Evolutionary conservation across 2,329 filamentous ascomycete species (phyloP).

Genomic region (Drechslerella coelobrocha): DNA sequence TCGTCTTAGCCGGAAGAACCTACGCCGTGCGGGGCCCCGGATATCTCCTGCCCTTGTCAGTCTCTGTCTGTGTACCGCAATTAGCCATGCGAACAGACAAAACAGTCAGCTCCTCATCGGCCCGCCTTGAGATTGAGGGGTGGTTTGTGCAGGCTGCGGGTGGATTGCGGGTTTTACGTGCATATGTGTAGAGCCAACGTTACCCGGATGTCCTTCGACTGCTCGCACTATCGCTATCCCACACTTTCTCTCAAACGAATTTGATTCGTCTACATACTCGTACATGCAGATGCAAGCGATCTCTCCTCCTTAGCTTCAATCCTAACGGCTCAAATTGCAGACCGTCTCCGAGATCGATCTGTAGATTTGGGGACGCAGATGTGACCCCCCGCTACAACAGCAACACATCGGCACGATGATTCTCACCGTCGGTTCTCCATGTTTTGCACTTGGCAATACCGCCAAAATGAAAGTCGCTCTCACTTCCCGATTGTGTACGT

Average conservation of each 20-base stretch:
- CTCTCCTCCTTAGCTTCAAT: neutral
- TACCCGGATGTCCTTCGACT: no score
- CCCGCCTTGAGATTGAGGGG: slow-evolving; percentile 2
- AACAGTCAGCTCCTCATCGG: slow-evolving; percentile 2
- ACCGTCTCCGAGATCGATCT: neutral
- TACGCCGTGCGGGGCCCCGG: slow-evolving; percentile 45
- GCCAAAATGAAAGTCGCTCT: slow-evolving; percentile 43
- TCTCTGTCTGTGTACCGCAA: no score
- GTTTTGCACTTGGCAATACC: slow-evolving; percentile 24
- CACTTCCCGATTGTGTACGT: slow-evolving; percentile 41
- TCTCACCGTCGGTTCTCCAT: slow-evolving; percentile 38
- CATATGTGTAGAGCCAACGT: no score
- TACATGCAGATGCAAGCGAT: neutral
- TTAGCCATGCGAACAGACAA: neutral
- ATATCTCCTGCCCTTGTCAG: slow-evolving; percentile 13
- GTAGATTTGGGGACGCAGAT: slow-evolving; percentile 37
- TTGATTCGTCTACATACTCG: neutral
- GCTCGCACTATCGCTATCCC: no score
- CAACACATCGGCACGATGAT: slow-evolving; percentile 47
- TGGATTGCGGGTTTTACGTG: no score
- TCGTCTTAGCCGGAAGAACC: neutral
- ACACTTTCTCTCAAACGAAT: neutral
- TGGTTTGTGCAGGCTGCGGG: no score
- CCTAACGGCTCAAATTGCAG: neutral
- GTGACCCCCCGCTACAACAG: slow-evolving; percentile 29